A percentile compares a stretch with the other conserved stretches of the same genome.
Conservation (phyloP, 305 asterid genomes). For the Stenogyne calaminthoides region DNA sequence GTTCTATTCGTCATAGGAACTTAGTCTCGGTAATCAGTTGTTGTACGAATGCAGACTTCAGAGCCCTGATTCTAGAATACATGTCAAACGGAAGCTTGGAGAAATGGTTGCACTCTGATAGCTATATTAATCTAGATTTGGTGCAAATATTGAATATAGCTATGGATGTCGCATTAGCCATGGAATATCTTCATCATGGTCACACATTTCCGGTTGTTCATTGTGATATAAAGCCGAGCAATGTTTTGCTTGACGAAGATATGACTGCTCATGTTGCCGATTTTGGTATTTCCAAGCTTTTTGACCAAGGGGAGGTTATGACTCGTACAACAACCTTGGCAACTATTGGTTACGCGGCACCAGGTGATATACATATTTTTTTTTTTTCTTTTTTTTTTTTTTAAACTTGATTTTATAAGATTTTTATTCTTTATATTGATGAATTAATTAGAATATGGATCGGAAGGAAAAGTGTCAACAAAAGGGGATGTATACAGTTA, state of each 20-base stretch:
- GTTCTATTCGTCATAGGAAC: conserved; percentile 39
- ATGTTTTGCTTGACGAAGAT: conserved; percentile 40
- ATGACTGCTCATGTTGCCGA: conserved; percentile 44
- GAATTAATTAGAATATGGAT: too few relatives aligned
- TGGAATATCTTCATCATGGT: conserved; percentile 45
- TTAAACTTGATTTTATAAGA: too few relatives aligned
- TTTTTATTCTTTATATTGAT: too few relatives aligned
- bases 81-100: conserved; percentile 39
- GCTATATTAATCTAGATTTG: neutral
- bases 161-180: conserved; percentile 36
- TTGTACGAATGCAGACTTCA: conserved; percentile 36
- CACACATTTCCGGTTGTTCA: conserved; percentile 31
- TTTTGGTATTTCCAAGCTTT: conserved; percentile 43
- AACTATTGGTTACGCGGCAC: conserved; percentile 46
- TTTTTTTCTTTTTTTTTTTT: neutral
- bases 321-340: conserved; percentile 40
- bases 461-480: too few relatives aligned
- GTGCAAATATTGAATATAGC: conserved; percentile 30
- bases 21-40: conserved; percentile 32
- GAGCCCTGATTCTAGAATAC: conserved; percentile 35
- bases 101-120: conserved; percentile 36
- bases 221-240: conserved; percentile 46
- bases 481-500: too few relatives aligned
- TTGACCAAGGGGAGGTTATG: conserved; percentile 21
- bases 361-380: conserved; percentile 28